Base-by-base conservation (phyloP, 352 stramenopile genomes). In the Globisporangium megalacanthum region DNA sequence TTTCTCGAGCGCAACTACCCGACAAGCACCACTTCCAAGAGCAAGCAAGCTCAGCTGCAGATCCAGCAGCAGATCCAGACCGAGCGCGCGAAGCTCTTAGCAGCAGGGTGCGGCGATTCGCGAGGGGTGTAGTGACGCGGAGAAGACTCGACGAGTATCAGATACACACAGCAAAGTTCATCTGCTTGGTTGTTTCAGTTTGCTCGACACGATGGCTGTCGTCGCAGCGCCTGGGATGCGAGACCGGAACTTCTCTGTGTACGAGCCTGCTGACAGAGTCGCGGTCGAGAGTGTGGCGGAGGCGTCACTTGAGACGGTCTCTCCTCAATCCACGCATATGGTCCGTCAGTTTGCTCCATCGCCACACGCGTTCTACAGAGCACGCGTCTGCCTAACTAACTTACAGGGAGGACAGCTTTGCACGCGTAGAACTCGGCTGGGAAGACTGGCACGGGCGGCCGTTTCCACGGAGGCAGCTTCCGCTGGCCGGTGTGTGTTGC, bases 1-100 rank as follows among this genome's bases (percentile, higher is more conserved):
- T 88, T 88, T 35, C 65, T 86, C 5, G 75, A 87, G n/a, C 77
- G 77, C 20, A 89, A 90, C 54, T 87, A 89, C 58, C 65, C 61
- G 35, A 62, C 63, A 4, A 79, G 36, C 49, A 64, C 54, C 19
- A 75, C 61, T n/a, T 72, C 73, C 0, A 88, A 87, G 61, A 73
- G 71, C n/a, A 88, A 78, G 46, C 79, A 78, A 52, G 69, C 74
- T 0, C 75, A 90, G 44, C 11, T 69, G 25, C 64, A 86, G 47
- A 49, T 77, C 0, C 58, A 77, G 47, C 65, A 58, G 53, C 65
- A 74, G 37, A 61, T 84, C 2, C 64, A 83, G 56, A 53, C 55
- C 54, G 75, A 77, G 42, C 70, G 72, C n/a, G 48, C 47, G 13
- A 49, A 50, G 55, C 15, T 63, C 14, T 13, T 64, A 9, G 47